Conservation (phyloP, 371 early-diverging fungal species). For the Umbelopsis sp. region DNA sequence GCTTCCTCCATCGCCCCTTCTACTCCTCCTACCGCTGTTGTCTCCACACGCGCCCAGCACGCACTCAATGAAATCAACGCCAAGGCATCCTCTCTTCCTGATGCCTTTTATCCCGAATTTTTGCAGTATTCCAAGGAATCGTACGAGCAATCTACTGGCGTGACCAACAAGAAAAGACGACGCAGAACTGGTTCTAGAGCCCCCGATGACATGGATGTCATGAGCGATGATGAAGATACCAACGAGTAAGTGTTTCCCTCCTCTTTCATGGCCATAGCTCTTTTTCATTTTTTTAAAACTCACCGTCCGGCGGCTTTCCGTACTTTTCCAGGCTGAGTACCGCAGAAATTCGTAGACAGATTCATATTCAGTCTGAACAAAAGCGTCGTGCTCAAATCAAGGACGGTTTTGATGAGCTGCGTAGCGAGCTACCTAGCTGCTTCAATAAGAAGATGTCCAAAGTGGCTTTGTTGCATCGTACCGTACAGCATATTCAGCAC, state of each 20-base stretch:
- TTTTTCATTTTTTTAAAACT: not conserved
- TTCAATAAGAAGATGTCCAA: slow-evolving; percentile 62
- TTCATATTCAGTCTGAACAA: slow-evolving; percentile 67
- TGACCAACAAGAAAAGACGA: slow-evolving; percentile 36
- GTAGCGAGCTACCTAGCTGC: slow-evolving; percentile 55
- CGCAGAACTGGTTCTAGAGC: slow-evolving; percentile 11
- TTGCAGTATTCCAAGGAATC: slow-evolving; percentile 36
- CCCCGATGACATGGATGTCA: not conserved
- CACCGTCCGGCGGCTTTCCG: not conserved
- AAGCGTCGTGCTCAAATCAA: slow-evolving; percentile 64
- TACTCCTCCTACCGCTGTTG: slow-evolving; percentile 21
- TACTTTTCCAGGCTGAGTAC: slow-evolving; percentile 11
- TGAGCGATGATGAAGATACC: slow-evolving; percentile 13
- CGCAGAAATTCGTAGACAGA: slow-evolving; percentile 54
- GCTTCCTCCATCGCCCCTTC: slow-evolving; percentile 25
- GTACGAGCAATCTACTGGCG: slow-evolving; percentile 29
- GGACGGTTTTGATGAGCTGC: slow-evolving; percentile 61
- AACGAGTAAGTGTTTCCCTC: slow-evolving; percentile 11
- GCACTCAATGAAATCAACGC: slow-evolving; percentile 21
- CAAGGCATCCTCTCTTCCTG: slow-evolving; percentile 24
- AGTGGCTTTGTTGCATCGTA: slow-evolving; percentile 54
- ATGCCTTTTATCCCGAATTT: slow-evolving; percentile 32
- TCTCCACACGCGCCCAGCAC: slow-evolving; percentile 14
- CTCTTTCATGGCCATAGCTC: not conserved
- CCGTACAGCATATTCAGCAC: slow-evolving; percentile 55